These are phyloP conservation scores for Penicillium herquei DNA, from an alignment of 495 filamentous ascomycete genomes.

Conservation along the genomic window DNA sequence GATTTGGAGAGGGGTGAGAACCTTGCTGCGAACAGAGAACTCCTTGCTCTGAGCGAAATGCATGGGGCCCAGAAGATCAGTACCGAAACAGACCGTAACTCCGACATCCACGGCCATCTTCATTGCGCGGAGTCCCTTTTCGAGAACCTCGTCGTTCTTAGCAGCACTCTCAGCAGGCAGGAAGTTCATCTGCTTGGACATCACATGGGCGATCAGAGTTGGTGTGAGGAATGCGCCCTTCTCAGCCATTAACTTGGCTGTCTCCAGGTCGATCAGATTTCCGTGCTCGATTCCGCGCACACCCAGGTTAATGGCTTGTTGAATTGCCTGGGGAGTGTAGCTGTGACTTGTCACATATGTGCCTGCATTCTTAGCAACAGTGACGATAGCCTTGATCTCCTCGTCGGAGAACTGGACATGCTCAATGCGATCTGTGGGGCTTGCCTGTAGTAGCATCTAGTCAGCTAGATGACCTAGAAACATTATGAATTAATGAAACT, in stretches of 20 bases:
- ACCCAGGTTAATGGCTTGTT: slow-evolving; percentile 52
- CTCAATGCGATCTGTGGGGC: slow-evolving; percentile 47
- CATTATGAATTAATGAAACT: neutral
- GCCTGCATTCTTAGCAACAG: slow-evolving; percentile 39
- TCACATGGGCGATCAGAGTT: slow-evolving; percentile 52
- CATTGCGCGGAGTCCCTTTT: slow-evolving; percentile 42
- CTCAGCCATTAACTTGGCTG: slow-evolving; percentile 45
- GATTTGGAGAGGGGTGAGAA: slow-evolving; percentile 40
- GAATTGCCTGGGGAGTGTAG: slow-evolving; percentile 49
- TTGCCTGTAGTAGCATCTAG: slow-evolving; percentile 10
- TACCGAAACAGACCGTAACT: slow-evolving; percentile 53
- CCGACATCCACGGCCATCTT: slow-evolving; percentile 46
- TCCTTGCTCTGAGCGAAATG: slow-evolving; percentile 47
- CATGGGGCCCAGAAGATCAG: slow-evolving; percentile 52
- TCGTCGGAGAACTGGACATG: slow-evolving; percentile 52
- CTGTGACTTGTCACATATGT: slow-evolving; percentile 57
- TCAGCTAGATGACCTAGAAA: neutral
- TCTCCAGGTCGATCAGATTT: slow-evolving; percentile 50
- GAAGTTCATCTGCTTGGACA: slow-evolving; percentile 40
- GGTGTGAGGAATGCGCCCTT: slow-evolving; percentile 48
- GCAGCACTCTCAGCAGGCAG: slow-evolving; percentile 34
- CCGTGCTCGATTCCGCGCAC: slow-evolving; percentile 57
- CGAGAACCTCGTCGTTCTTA: slow-evolving; percentile 50
- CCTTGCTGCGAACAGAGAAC: slow-evolving; percentile 43
- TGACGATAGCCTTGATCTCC: slow-evolving; percentile 51